Percentiles rank a stretch among this genome's conserved stretches.
Evolutionary conservation across 768 basidiomycete species (phyloP).

Genomic region (Daedalea quercina): DNA sequence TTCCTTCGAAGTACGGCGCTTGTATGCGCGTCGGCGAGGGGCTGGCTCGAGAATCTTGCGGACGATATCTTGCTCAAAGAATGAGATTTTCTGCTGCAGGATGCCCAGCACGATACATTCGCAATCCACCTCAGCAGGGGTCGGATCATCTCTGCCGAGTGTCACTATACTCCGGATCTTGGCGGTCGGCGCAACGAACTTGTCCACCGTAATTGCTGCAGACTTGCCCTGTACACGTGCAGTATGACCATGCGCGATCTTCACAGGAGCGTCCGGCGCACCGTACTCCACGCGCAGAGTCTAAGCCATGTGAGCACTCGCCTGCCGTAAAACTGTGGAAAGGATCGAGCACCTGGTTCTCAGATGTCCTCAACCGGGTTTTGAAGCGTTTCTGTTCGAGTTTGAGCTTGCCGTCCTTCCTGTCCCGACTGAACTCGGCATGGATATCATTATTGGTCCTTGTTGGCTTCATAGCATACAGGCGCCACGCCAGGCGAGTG

Average conservation of each 20-base stretch:
- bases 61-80: background rate
- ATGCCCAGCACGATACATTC: conserved; percentile 16
- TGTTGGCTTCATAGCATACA: conserved; percentile 42
- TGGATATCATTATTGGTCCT: conserved; percentile 36
- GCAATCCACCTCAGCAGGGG: conserved; percentile 13
- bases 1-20: conserved; percentile 7
- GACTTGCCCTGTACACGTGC: conserved; percentile 30
- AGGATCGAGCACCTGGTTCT: conserved; percentile 30
- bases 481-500: conserved; percentile 36
- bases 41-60: background rate
- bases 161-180: conserved; percentile 7
- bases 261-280: no score
- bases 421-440: conserved; percentile 19
- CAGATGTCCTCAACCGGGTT: conserved; percentile 34
- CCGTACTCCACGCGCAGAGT: no score
- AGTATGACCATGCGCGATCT: conserved; percentile 11
- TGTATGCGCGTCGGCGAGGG: background rate
- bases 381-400: conserved; percentile 36
- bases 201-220: conserved; percentile 24
- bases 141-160: conserved; percentile 14
- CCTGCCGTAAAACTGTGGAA: conserved; percentile 18
- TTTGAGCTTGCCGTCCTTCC: conserved; percentile 21
- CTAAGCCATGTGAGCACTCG: no score
- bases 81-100: conserved; percentile 10
- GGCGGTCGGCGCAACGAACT: background rate